A percentile compares a stretch with the other conserved stretches of the same genome.
phyloP scores from a whole-genome alignment of 2,329 filamentous ascomycete genomes.

The Pseudonectria foliicola region DNA sequence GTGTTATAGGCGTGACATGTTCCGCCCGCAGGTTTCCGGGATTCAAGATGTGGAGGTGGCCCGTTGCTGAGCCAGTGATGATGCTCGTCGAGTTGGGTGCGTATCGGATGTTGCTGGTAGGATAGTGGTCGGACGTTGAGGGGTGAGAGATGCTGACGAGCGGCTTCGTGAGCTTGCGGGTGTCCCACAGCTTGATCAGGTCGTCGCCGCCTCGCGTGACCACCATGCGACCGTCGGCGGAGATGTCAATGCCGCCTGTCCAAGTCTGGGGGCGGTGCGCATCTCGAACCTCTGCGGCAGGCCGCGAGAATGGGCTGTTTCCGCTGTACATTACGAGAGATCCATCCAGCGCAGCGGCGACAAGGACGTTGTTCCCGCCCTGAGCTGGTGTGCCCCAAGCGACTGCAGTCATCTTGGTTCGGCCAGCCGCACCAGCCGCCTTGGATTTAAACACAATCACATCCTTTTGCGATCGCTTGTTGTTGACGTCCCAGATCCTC shows the following conservation, averaged over 20 bases:
- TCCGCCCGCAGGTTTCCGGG: conserved; percentile 83
- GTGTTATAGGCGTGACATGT: conserved; percentile 81
- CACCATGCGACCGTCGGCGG: conserved; percentile 80
- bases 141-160: conserved; percentile 71
- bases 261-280: conserved; percentile 80
- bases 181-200: conserved; percentile 94
- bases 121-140: conserved; percentile 77
- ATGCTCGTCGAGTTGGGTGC: conserved; percentile 77
- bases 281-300: conserved; percentile 73
- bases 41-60: conserved; percentile 87
- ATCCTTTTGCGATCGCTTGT: conserved; percentile 81
- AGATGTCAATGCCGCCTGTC: conserved; percentile 89
- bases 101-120: conserved; percentile 83
- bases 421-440: conserved; percentile 77
- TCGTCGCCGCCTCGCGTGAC: conserved; percentile 88
- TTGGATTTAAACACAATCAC: conserved; percentile 94
- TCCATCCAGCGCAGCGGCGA: conserved; percentile 80
- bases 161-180: conserved; percentile 86
- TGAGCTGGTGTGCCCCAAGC: conserved; percentile 74
- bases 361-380: conserved; percentile 70
- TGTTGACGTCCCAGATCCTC: conserved; percentile 94
- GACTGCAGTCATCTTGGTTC: conserved; percentile 89
- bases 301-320: conserved; percentile 76
- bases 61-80: conserved; percentile 79
- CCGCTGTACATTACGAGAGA: conserved; percentile 88